These are phyloP conservation scores for Wickerhamiella azyma DNA, from an alignment of 805 yeast species.

Conservation along the genomic window DNA sequence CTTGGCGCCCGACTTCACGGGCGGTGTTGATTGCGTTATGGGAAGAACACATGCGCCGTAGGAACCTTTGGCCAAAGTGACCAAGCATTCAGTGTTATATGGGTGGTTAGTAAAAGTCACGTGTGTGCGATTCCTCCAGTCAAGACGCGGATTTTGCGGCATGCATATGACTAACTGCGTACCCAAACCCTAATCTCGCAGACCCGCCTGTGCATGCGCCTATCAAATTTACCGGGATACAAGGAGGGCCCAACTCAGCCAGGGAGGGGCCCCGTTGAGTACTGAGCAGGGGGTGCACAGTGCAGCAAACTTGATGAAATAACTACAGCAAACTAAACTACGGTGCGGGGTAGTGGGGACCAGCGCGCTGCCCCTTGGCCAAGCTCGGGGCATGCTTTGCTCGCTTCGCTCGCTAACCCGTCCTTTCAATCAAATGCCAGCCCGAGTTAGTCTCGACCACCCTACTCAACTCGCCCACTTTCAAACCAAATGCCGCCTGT, in stretches of 20 bases:
- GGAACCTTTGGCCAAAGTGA: background rate
- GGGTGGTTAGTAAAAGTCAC: slow-evolving; percentile 1
- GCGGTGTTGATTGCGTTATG: slow-evolving; percentile 12
- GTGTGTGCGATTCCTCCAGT: background rate
- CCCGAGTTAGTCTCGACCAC: slow-evolving; percentile 86
- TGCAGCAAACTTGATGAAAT: too few species aligned
- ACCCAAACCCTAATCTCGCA: background rate
- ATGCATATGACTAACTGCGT: background rate
- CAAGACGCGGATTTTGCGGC: slow-evolving; percentile 1
- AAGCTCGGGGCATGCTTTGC: too few species aligned
- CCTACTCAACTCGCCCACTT: slow-evolving; percentile 71
- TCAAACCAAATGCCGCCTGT: slow-evolving; percentile 65
- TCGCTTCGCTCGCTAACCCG: slow-evolving; percentile 47
- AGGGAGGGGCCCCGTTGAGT: too few species aligned
- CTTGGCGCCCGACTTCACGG: slow-evolving; percentile 24
- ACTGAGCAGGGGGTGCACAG: background rate
- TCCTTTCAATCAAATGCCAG: slow-evolving; percentile 74
- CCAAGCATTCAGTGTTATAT: slow-evolving; percentile 5
- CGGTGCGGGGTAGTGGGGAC: too few species aligned
- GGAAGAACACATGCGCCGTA: slow-evolving; percentile 16
- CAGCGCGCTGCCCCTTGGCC: too few species aligned
- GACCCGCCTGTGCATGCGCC: background rate
- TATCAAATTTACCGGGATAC: too few species aligned
- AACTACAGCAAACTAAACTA: too few species aligned
- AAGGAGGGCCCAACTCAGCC: too few species aligned